Evolutionary conservation across 495 filamentous ascomycete genomes (phyloP), one percentile per base, ranked within the genome.

Genomic region (Amniculicola lignicola): DNA sequence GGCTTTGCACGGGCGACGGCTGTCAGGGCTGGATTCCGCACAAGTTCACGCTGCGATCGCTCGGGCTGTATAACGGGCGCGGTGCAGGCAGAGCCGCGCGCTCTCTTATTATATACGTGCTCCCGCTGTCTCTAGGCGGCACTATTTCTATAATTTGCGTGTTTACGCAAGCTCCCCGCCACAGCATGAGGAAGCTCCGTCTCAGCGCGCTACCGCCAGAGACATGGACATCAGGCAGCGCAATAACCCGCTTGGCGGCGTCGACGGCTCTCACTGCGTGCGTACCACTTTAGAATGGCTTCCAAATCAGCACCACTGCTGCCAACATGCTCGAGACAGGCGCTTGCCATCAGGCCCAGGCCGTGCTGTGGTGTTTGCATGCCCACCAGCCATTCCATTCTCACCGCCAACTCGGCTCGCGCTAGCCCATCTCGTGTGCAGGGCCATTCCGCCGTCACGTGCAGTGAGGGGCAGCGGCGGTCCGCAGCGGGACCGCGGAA

Each of bases 81-180:
- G n/a, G n/a, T n/a, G n/a, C 37, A 10, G 37, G 9, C 19, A 10
- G 19, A 12, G 44, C 27, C 37, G 19, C 27, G 7, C 19, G 38
- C 19, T 9, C 10, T 27, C 4, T 38, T 43, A 38, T 35, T 37
- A 57, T 50, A 42, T 27, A 16, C 16, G 31, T 4, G n/a, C 14
- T 19, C 9, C 18, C 4, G 12, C 16, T 33, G 18, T 18, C 31
- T 1, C 21, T 25, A 64, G 61, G 61, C 61, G 59, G 55, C 61
- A 64, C 50, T 47, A 41, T 57, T 64, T 24, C 46, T 52, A 40
- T 40, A 18, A 29, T 37, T 49, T 46, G 12, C 37, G 22, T 55
- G 54, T 59, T 19, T 42, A 54, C 61, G 61, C 61, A 57, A 59
- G 52, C 61, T 64, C 51, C 44, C 61, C 61, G 61, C 61, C 61